Base-by-base conservation (phyloP, 2,329 filamentous ascomycete genomes). In the Fusarium sp. region DNA sequence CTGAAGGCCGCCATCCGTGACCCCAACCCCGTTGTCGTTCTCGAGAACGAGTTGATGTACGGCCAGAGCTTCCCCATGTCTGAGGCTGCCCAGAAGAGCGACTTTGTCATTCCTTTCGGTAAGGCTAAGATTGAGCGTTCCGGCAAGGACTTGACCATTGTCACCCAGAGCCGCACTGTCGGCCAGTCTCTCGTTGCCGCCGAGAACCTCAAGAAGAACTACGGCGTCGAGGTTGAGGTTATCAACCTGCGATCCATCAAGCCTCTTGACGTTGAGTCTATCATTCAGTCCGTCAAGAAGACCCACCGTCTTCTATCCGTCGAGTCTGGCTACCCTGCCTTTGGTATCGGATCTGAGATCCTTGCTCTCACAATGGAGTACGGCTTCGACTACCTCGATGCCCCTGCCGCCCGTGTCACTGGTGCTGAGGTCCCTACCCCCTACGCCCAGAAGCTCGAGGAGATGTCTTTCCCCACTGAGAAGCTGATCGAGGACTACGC, bases 61-160 rank as follows among this genome's bases (percentile, higher is more conserved):
- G 94, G 94, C 77, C 90, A 96, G 78, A 81, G 86, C 45, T 99
- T 99, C 87, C 93, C 93, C 73, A 96, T 99, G 93, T 97, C 93
- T 75, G 94, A 95, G 80, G 94, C 91, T 61, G 93, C 93, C 58
- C 95, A 97, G 81, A 94, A 91, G 81, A 90, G 92, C 77, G 95
- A 99, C 81, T 99, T 98, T 73, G 94, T 99, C 72, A 80, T 99
- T 71, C 95, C 95, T 69, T 93, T 99, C 77, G 95, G 95, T 78
- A 99, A 99, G 85, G 95, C 95, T 80, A 99, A 99, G 88, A 91
- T 99, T 75, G 95, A 99, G 85, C 93, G 95, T 73, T 83, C 88
- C 61, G 95, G 95, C 79, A 97, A 94, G 82, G 95, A 99, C 77
- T 82, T 99, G 70, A 99, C 95, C 75, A 92, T 99, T 64, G 94